Evolutionary conservation across 192 early-diverging fungal species (phyloP).

Genomic region (Haplosporangium gracile): DNA sequence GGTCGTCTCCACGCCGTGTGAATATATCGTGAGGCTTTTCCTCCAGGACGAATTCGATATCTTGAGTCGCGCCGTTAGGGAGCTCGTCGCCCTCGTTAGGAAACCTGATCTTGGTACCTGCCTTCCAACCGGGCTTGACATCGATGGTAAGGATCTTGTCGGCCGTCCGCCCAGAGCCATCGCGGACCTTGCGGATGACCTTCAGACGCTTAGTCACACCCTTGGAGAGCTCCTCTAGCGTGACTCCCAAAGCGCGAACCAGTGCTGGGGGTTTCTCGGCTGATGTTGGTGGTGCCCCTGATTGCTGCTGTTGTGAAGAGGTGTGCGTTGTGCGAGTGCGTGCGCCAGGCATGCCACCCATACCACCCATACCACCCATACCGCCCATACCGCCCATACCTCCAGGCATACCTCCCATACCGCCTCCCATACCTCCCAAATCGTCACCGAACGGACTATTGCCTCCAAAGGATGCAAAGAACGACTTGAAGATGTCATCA

Average conservation of each 20-base stretch:
- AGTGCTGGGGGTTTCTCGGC: constrained; percentile 73
- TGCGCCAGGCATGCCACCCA: constrained; percentile 46
- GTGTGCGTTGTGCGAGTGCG: constrained; percentile 7
- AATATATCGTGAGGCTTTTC: constrained; percentile 92
- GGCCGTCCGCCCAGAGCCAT: constrained; percentile 59
- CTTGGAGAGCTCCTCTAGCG: constrained; percentile 93
- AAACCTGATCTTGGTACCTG: constrained; percentile 96
- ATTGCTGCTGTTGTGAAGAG: constrained; percentile 27
- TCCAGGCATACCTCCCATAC: constrained; percentile 65
- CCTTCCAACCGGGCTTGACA: constrained; percentile 97
- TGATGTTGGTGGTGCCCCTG: constrained; percentile 13
- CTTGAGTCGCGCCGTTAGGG: constrained; percentile 81
- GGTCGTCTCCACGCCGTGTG: constrained; percentile 91
- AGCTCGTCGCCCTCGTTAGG: constrained; percentile 90
- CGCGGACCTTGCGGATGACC: constrained; percentile 78
- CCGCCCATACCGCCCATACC: constrained; percentile 53
- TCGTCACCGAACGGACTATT: constrained; percentile 45
- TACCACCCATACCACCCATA: constrained; percentile 62
- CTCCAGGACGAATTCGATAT: constrained; percentile 95
- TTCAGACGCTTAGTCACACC: constrained; percentile 95
- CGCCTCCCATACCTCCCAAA: constrained; percentile 28
- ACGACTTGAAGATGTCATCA: constrained; percentile 91
- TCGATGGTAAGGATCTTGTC: constrained; percentile 91
- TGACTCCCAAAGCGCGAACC: constrained; percentile 76
- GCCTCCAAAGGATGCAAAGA: constrained; percentile 82